Percentiles rank a stretch among this genome's conserved stretches.
phyloP scores from a whole-genome alignment of 768 basidiomycete genomes.

The Imleria badia region DNA sequence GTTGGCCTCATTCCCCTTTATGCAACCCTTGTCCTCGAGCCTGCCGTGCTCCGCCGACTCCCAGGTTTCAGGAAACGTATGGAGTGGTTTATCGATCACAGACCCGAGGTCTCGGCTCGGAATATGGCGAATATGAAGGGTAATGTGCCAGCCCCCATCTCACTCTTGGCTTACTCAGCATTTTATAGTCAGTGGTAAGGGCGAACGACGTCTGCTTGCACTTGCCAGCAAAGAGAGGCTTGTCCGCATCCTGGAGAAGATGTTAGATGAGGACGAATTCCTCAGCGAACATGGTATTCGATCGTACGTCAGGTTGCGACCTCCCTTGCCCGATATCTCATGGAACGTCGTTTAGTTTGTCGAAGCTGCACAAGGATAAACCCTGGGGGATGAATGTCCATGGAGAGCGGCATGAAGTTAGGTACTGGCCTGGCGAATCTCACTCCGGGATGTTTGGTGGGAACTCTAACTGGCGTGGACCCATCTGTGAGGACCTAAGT shows the following conservation, averaged over 20 bases:
- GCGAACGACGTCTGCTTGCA: slow-evolving; percentile 84
- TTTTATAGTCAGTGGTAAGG: slow-evolving; percentile 58
- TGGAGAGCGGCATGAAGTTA: slow-evolving; percentile 87
- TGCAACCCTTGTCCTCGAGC: slow-evolving; percentile 92
- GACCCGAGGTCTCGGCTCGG: slow-evolving; percentile 81
- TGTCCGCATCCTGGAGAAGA: slow-evolving; percentile 85
- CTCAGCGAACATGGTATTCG: slow-evolving; percentile 93
- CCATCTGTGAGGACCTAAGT: slow-evolving; percentile 57
- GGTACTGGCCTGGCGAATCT: slow-evolving; percentile 98
- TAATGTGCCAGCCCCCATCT: slow-evolving; percentile 27
- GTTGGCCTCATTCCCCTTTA: slow-evolving; percentile 98
- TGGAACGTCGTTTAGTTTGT: slow-evolving; percentile 54
- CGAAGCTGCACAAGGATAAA: slow-evolving; percentile 84
- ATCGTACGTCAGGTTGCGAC: slow-evolving; percentile 60
- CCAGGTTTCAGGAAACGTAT: slow-evolving; percentile 98
- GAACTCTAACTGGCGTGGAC: slow-evolving; percentile 98
- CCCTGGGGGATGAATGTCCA: slow-evolving; percentile 97
- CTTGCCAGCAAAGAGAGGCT: slow-evolving; percentile 91
- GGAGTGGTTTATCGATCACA: slow-evolving; percentile 97
- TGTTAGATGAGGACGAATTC: slow-evolving; percentile 97
- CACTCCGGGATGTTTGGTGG: slow-evolving; percentile 97
- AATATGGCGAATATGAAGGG: slow-evolving; percentile 98
- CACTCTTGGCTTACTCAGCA: background rate
- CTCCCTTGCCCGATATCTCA: slow-evolving; percentile 1
- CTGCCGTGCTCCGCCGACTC: slow-evolving; percentile 82